phyloP scores from a whole-genome alignment of 768 basidiomycete species.

The Trametes cingulata region DNA sequence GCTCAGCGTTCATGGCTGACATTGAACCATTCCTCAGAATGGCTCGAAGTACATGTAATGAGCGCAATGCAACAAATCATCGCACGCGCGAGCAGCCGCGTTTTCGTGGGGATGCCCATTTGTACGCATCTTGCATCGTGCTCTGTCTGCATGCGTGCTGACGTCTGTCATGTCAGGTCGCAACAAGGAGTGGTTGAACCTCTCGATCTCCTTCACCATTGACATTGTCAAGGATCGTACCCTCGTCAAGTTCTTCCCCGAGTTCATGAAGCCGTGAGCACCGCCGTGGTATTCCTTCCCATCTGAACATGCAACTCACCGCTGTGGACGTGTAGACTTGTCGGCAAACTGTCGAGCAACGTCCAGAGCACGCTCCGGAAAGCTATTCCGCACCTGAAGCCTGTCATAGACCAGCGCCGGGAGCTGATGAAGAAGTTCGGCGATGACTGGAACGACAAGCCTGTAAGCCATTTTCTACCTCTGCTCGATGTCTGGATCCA shows the following conservation, averaged over 20 bases:
- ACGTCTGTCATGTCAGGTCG: constrained; percentile 26
- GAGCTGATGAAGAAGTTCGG: constrained; percentile 23
- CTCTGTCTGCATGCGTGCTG: too few relatives aligned
- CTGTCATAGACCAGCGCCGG: constrained; percentile 27
- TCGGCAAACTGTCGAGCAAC: constrained; percentile 18
- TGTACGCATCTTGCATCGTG: constrained; percentile 30
- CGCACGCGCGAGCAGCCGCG: constrained; percentile 32
- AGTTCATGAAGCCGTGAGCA: constrained; percentile 36
- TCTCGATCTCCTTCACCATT: constrained; percentile 36
- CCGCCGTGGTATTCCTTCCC: too few relatives aligned
- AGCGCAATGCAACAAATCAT: constrained; percentile 30
- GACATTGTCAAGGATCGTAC: constrained; percentile 31
- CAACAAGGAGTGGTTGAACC: constrained; percentile 31
- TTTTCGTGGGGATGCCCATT: constrained; percentile 37
- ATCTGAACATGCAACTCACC: background rate
- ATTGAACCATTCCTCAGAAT: constrained; percentile 25
- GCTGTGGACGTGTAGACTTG: constrained; percentile 5
- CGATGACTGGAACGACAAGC: constrained; percentile 27
- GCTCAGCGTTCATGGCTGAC: background rate
- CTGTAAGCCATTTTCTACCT: constrained; percentile 20
- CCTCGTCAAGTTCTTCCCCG: constrained; percentile 36
- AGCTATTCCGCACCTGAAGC: constrained; percentile 17
- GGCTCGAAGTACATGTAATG: constrained; percentile 26
- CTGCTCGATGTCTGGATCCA: background rate
- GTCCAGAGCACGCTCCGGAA: constrained; percentile 13